Base-by-base conservation (phyloP, 2,329 filamentous ascomycete species). In the Xylaria hypoxylon region DNA sequence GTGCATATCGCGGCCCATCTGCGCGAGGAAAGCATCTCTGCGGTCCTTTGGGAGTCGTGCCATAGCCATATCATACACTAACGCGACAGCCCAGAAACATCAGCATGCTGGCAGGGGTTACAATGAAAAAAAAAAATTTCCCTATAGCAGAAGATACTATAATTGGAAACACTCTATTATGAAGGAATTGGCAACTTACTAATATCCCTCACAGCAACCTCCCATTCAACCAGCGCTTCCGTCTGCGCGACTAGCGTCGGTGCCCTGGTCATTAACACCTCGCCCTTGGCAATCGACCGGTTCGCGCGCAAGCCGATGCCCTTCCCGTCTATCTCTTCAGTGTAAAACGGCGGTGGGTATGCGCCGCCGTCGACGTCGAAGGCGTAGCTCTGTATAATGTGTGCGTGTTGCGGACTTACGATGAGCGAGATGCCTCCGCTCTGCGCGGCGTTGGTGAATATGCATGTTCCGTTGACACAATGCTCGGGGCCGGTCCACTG, bases 281-380 rank as follows among this genome's bases (percentile, higher is more conserved):
- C 80, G 26, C 79, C 79, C 19, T 72, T 75, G 13, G 48, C 64
- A 42, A 82, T 79, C 4, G 72, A 74, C 11, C 76, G 64, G 62
- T 76, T 78, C 19, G 79, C 80, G 11, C 80, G 64, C 35, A 81
- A 65, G 0, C 80, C 80, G 2, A 73, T 62, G 0, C 79, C 80
- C 47, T 81, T 81, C 1, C 77, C 78, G 0, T 74, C 68, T 1
- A 81, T 67, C 2, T 77, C 64, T 5, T 69, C 71, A 1, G 63
- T 65, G 45, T 76, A 70, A 48, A 76, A 80, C 0, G 78, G 74
- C 1, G 68, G 65, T 2, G 75, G 65, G 2, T 66, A 8, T 11
- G 47, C 65, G 31, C 57, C 47, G 33, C 59, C 22, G 13, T 67
- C 67, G 1, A 13, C 26, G 0, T 10, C 22, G n/a, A 52, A 2